Evolutionary conservation across 257 asterid species (phyloP), one percentile per base, ranked within the genome.

Genomic region (Perilla frutescens): DNA sequence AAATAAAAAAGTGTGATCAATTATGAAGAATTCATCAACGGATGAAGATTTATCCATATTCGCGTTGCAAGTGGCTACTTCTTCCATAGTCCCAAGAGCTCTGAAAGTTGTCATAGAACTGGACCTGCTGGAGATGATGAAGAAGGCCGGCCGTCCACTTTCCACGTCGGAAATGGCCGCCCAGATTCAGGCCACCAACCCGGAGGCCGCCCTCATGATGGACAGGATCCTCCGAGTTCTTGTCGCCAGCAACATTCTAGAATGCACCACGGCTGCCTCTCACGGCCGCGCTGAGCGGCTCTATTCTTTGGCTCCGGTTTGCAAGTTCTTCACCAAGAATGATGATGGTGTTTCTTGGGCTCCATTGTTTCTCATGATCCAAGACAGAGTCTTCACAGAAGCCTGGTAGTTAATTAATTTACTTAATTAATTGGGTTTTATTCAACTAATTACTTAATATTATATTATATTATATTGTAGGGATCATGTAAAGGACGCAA

Each of bases 161-260:
- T 54, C 60, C 2, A 11, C 60, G 6, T 11, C 36, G 12, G 36
- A 54, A 8, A 34, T 85, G 8, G 85, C 84, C 2, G 78, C 79
- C 9, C 71, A 73, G 49, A 43, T 82, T 9, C 72, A 68, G 0
- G 14, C 82, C n/a, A n/a, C 67, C n/a, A 81, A 77, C 29, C 81
- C 76, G 3, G 65, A 50, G 1, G 82, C 90, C 0, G 31, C 41
- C 2, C 12, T 3, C 61, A 60, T 83, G 84, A 32, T 86, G 7
- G 90, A 86, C 61, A 37, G 88, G 7, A 73, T 80, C 26, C 80
- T 83, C 56, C 75, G 82, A 10, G 77, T 86, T 3, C 83, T 86
- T 34, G 76, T 88, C n/a, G 44, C 79, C 72, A 31, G 77, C 45
- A 48, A 74, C 14, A 57, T 85, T 6, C 73, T 86, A 10, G 11